Base-by-base conservation (phyloP, 177 flowering plant species). In the Tripterygium wilfordii region DNA sequence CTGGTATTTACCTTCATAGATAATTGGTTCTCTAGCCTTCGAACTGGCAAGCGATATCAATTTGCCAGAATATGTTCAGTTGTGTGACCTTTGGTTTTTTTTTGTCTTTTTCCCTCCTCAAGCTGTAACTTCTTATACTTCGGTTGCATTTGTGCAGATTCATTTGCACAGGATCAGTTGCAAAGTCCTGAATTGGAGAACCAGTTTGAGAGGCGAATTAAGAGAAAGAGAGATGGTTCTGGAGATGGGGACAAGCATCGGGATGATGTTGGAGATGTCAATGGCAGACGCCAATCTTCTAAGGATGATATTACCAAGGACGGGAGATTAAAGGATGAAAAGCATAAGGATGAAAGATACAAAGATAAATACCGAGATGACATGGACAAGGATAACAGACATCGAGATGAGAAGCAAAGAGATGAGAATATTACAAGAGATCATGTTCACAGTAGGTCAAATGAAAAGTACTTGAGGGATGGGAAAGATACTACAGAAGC, bases 381-480 rank as follows among this genome's bases (percentile, higher is more conserved):
- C 2, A 16, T 61, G 13, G 61, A 61, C 28, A 53, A 41, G 57
- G 72, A 58, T 8, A 44, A 22, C 16, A 62, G 43, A 30, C 46
- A 65, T 21, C 49, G 56, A n/a, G n/a, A n/a, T n/a, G n/a, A n/a
- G n/a, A n/a, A n/a, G n/a, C n/a, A n/a, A n/a, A n/a, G n/a, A 28
- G 73, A 68, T 53, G 69, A 61, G n/a, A 57, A 40, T 17, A 27
- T 26, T 18, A 31, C 56, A 15, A 69, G 53, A 62, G 66, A 65
- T 42, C 52, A 42, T n/a, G 22, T 29, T 29, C 27, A 44, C 28
- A 50, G 55, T 42, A 61, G 64, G 57, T 65, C 53, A 19, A 56
- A 54, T 58, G 70, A 69, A 22, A 62, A 62, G 60, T 58, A 47
- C 25, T 22, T 30, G n/a, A 58, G 39, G 37, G 70, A 62, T 49